Conservation (phyloP, 1,284 basidiomycete genomes). For the Vanrija humicola region DNA sequence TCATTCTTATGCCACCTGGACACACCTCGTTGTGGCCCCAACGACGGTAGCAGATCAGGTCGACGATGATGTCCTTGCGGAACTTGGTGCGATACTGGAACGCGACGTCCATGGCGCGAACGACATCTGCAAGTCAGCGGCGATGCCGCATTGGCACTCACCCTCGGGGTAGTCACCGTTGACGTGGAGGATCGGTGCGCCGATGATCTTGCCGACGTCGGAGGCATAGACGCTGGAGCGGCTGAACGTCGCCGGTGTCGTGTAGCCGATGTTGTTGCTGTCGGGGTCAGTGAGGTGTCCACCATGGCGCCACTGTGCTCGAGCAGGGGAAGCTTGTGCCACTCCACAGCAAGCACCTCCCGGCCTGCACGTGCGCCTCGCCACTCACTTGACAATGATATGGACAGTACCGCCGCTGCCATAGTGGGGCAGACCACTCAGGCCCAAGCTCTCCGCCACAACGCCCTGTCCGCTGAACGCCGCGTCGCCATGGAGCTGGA, state of each 20-base stretch:
- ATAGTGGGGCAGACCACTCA: conserved; percentile 81
- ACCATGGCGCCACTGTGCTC: not conserved
- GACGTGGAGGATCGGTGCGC: conserved; percentile 82
- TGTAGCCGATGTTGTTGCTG: conserved; percentile 72
- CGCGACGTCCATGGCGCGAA: conserved; percentile 69
- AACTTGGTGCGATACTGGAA: conserved; percentile 79
- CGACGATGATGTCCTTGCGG: conserved; percentile 81
- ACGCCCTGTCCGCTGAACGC: conserved; percentile 85
- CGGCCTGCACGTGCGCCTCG: not conserved
- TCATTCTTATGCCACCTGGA: not conserved
- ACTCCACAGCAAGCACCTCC: too few relatives aligned
- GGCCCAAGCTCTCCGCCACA: conserved; percentile 77
- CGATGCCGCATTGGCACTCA: conserved; percentile 39
- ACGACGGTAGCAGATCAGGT: conserved; percentile 78
- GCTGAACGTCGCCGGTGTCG: conserved; percentile 74
- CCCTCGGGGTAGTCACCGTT: conserved; percentile 88
- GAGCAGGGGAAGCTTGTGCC: too few relatives aligned
- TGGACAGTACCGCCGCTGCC: conserved; percentile 84
- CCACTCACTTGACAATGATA: conserved; percentile 79
- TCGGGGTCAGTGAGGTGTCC: too few relatives aligned
- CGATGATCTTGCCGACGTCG: conserved; percentile 84
- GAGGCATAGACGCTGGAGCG: conserved; percentile 83
- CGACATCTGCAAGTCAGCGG: conserved; percentile 58
- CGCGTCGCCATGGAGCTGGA: conserved; percentile 84
- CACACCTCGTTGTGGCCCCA: conserved; percentile 71